Evolutionary conservation across 2,329 filamentous ascomycete species (phyloP), one percentile per base, ranked within the genome.

Genomic region (Arthrobotrys sinensis): DNA sequence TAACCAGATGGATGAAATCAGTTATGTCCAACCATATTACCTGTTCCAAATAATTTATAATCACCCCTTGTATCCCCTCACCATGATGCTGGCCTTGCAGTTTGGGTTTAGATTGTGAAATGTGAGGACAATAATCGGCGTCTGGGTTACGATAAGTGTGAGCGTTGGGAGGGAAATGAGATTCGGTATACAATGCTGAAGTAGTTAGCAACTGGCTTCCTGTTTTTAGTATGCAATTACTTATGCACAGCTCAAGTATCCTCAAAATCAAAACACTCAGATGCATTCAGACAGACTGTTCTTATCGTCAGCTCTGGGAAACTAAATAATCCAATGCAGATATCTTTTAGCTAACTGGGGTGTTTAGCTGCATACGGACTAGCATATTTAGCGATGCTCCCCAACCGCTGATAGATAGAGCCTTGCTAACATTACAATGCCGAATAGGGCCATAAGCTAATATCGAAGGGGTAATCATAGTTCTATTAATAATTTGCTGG

Each of bases 221-320:
- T 32, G 10, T 52, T 52, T 52, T 52, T 52, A 52, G 21, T 52
- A 21, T 52, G 48, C 24, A 52, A 32, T 52, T 52, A 52, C n/a
- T n/a, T n/a, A n/a, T 52, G 48, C 48, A 52, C 21, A 52, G 48
- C 48, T 52, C 48, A 52, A 32, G 48, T 52, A 32, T 8, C 24
- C 48, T 52, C 24, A n/a, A 52, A 32, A 52, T 32, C 19, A 52
- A 32, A 19, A n/a, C 21, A 52, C 24, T 16, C 48, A 16, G 19
- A 52, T 52, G 21, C 48, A 52, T 52, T 32, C 48, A 52, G 48
- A 32, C 48, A 32, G 21, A 52, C 48, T 32, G 6, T 21, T 52
- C 48, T 52, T 32, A 19, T 52, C 48, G 28, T 21, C 48, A 52
- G 12, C 48, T 19, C 21, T 19, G 14, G 28, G 2, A 32, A 10